phyloP scores from a whole-genome alignment of 169 alveolate genomes.

The Babesia divergens region DNA sequence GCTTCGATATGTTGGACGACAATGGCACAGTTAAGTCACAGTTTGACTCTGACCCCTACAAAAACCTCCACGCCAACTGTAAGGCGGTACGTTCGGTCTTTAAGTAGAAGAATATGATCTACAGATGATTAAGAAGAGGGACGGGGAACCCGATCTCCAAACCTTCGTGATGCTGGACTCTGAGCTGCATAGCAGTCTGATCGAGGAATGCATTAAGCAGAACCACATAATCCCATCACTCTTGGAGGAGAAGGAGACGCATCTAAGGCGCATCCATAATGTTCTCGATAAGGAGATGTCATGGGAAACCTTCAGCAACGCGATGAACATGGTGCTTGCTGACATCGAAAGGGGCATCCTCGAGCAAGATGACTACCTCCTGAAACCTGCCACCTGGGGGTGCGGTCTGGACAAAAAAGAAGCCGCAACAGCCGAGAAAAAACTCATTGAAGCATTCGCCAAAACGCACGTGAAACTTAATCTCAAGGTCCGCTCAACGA shows the following conservation, averaged over 20 bases:
- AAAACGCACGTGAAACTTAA: constrained; percentile 54
- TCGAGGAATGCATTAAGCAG: constrained; percentile 27
- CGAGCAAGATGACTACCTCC: constrained; percentile 19
- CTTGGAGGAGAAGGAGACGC: constrained; percentile 49
- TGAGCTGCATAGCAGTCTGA: constrained; percentile 38
- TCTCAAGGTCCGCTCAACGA: constrained; percentile 33
- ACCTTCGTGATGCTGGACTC: constrained; percentile 63
- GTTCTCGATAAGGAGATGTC: constrained; percentile 48
- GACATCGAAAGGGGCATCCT: constrained; percentile 44
- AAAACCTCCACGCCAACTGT: constrained; percentile 23
- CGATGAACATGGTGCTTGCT: constrained; percentile 52
- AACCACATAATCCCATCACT: constrained; percentile 55
- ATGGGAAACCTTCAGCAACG: constrained; percentile 55
- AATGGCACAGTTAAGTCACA: constrained; percentile 16
- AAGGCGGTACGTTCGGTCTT: constrained; percentile 17
- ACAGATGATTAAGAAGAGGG: constrained; percentile 39
- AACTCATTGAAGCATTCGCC: constrained; percentile 42
- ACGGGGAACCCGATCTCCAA: constrained; percentile 36
- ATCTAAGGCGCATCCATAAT: constrained; percentile 29
- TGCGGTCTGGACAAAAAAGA: constrained; percentile 23
- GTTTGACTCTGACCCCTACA: constrained; percentile 17
- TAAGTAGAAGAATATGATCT: no score
- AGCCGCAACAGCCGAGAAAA: constrained; percentile 51
- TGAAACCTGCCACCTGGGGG: constrained; percentile 63
- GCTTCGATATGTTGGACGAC: constrained; percentile 29